Base-by-base conservation (phyloP, 495 filamentous ascomycete genomes). In the Neurospora sp. region DNA sequence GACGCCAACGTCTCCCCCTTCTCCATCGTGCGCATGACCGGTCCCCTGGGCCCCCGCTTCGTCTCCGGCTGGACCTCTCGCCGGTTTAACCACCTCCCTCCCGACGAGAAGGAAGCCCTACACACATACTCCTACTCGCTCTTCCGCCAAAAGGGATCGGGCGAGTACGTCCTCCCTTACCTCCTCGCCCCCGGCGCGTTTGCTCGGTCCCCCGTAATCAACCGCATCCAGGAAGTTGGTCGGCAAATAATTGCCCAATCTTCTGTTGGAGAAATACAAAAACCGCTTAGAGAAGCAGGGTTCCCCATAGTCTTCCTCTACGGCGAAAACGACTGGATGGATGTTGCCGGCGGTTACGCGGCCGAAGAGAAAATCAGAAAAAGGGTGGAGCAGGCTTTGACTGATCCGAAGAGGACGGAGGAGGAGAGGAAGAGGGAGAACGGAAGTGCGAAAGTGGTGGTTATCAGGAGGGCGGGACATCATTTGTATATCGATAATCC, bases 271-370 rank as follows among this genome's bases (percentile, higher is more conserved):
- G 35, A 35, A 35, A 5, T 35, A 35, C 35, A 35, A 35, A 35
- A 35, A 35, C 35, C 35, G 35, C 35, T 35, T 35, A 35, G 35
- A 35, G 35, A 97, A 77, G 91, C 86, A 4, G 95, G 94, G 5
- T 84, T 94, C 70, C 96, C 96, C 0, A 85, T 97, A 39, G 88
- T 98, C 12, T 88, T 98, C 77, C 92, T 98, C 91, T 99, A 99
- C 77, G 96, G 96, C 71, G 94, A 97, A 77, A 89, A 94, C 77
- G 96, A 99, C 84, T 99, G 96, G 96, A 98, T 99, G 96, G 96
- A 98, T 76, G 89, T 95, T 14, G 88, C 88, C 0, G 96, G 95
- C 18, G 96, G 96, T 2, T 90, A 88, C 73, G 93, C 92, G 0
- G 90, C 94, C 0, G 88, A 91, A 77, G 86, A 93, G 81, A 96